A percentile compares a stretch with the other conserved stretches of the same genome.
Evolutionary conservation across 1,139 yeast species (phyloP).

Genomic region (Blastobotrys aristatus): DNA sequence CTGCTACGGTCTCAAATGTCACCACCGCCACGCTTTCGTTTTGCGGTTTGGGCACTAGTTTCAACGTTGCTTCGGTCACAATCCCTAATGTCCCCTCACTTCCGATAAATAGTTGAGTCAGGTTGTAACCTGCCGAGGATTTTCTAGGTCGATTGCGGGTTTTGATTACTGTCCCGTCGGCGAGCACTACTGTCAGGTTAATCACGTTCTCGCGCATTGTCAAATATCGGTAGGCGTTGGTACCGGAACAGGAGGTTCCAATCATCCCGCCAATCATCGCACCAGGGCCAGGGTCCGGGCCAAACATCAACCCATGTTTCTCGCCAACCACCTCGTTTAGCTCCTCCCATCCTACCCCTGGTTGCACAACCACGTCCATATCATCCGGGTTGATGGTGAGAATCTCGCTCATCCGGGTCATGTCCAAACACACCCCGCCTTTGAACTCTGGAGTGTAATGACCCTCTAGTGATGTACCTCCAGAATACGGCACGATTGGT

Average conservation of each 20-base stretch:
- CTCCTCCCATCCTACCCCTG: constrained; percentile 65
- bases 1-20: constrained; percentile 49
- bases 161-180: constrained; percentile 62
- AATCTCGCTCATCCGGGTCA: constrained; percentile 50
- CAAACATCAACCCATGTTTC: constrained; percentile 47
- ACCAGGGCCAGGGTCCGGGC: constrained; percentile 76
- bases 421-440: constrained; percentile 57
- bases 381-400: constrained; percentile 50
- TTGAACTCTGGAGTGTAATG: constrained; percentile 67
- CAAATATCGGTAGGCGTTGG: constrained; percentile 64
- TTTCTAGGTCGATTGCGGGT: constrained; percentile 61
- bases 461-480: constrained; percentile 80
- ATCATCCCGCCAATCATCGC: constrained; percentile 66
- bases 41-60: constrained; percentile 51
- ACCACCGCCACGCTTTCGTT: constrained; percentile 56
- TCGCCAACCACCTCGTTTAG: constrained; percentile 46
- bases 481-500: constrained; percentile 72
- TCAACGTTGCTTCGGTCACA: constrained; percentile 63
- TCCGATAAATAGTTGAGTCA: constrained; percentile 59
- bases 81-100: constrained; percentile 69
- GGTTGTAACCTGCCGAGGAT: constrained; percentile 63
- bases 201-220: constrained; percentile 64
- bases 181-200: constrained; percentile 55
- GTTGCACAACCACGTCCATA: constrained; percentile 64
- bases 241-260: constrained; percentile 67